Evolutionary conservation across 768 basidiomycete species (phyloP), one percentile per base, ranked within the genome.

Genomic region (Naganishia vishniacii): DNA sequence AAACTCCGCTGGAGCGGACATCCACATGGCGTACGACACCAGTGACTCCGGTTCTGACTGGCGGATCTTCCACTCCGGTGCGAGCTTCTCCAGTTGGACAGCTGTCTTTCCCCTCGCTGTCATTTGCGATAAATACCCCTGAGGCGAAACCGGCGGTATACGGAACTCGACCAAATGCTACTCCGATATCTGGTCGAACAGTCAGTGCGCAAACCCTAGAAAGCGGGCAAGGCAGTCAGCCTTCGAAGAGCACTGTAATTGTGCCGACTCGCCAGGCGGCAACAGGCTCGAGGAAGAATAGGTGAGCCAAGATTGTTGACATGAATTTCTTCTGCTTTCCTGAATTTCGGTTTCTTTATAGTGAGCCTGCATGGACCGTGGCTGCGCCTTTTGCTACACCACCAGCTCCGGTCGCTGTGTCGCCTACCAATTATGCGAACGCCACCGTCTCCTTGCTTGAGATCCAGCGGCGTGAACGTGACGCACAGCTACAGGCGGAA

Each of bases 401-500:
- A 78, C 6, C 78, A 70, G 59, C 70, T 75, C 6, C 68, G 8
- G 42, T 69, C 15, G 62, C 67, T 1, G 45, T 66, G 11, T 67
- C 75, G 0, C 69, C 77, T 4, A 67, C 74, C 11, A 69, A 81
- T 26, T 56, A 56, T 56, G 8, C 67, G 18, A 48, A 70, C n/a
- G 70, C 48, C 8, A 62, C 70, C 0, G 79, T 85, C 63, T 91
- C 91, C 0, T 85, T 94, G 42, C 80, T 84, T 0, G 89, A 86
- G n/a, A 95, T 95, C 58, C 92, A 94, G 74, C 81, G 85, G 73
- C 79, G 85, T 46, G 88, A 92, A 74, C 81, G 83, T 44, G 82
- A 85, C 65, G 67, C 65, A 12, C 67, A 69, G 2, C 18, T 29
- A 16, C 83, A 85, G 63, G 79, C 78, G 67, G 67, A 71, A 0